Base-by-base conservation (phyloP, 148 eudicot species). In the Diospyros lotus region DNA sequence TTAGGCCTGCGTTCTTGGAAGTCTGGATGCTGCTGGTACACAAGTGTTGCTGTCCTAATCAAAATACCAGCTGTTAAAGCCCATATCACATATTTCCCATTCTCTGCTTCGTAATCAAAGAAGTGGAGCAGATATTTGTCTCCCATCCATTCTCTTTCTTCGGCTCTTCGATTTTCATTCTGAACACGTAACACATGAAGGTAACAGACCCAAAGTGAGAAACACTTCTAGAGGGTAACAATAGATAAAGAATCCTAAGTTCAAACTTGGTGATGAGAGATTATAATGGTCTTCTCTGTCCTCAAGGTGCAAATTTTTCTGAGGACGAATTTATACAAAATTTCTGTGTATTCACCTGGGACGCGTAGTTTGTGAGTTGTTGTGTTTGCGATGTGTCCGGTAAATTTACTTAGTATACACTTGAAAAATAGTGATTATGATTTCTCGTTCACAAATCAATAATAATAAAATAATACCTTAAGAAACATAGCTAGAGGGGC, bases 51-150 rank as follows among this genome's bases (percentile, higher is more conserved):
- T 69, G 82, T 81, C 53, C 75, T 77, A 52, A 93, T 93, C 81
- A 93, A 75, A 72, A 93, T 87, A 54, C 90, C 97, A 74, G 97
- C 97, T 71, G 97, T 93, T 17, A 93, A 73, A 43, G 87, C 97
- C 84, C 93, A 93, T 12, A 93, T 87, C 15, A 86, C 77, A 65
- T 81, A 89, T 28, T 76, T 72, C 12, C 81, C 72, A 45, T 80
- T 52, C 43, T 80, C 82, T 38, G 86, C 72, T 74, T 86, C 80
- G 44, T 85, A 79, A 76, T 93, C 95, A 53, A 93, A 93, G 81
- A 71, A 93, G 82, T 93, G 97, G 72, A 90, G 81, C 62, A 83
- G 79, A 73, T 87, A 90, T 52, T 81, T 87, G 56, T 81, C 52
- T 11, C 89, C 95, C 89, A 79, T 85, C 97, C 95, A 93, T 72